phyloP scores from a whole-genome alignment of 306 rosid genomes.

The Vigna unguiculata region DNA sequence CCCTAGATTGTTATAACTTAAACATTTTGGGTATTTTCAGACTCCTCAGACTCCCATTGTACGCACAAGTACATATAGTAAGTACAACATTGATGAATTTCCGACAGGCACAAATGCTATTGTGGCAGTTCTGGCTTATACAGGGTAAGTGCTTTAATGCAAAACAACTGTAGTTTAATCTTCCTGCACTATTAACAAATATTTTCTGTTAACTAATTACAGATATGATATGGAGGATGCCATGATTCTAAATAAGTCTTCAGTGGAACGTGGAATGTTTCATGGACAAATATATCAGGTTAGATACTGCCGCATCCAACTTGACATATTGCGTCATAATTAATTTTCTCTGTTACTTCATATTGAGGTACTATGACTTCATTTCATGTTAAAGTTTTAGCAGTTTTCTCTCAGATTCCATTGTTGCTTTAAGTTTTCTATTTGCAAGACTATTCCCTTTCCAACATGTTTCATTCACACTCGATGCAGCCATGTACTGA shows the following conservation, averaged over 20 bases:
- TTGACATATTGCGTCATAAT: slow-evolving; percentile 2
- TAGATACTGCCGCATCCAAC: slow-evolving; percentile 30
- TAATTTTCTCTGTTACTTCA: neutral
- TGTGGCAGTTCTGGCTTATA: slow-evolving; percentile 94
- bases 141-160: slow-evolving; percentile 71
- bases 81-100: slow-evolving; percentile 78
- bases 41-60: slow-evolving; percentile 94
- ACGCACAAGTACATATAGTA: slow-evolving; percentile 75
- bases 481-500: neutral
- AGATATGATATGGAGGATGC: slow-evolving; percentile 99
- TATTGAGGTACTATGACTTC: slow-evolving; percentile 18
- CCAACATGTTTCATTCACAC: neutral
- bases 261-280: slow-evolving; percentile 98
- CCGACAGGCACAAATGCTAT: slow-evolving; percentile 97
- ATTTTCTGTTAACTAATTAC: slow-evolving; percentile 41
- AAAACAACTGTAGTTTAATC: slow-evolving; percentile 27
- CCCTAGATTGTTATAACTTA: neutral
- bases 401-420: slow-evolving; percentile 4
- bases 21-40: slow-evolving; percentile 59
- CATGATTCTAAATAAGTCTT: slow-evolving; percentile 94
- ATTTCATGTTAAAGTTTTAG: slow-evolving; percentile 35
- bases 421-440: slow-evolving; percentile 9
- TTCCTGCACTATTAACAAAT: slow-evolving; percentile 30
- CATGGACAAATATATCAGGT: slow-evolving; percentile 97
- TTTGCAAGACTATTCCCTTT: neutral